These are phyloP conservation scores for Arabis hirsuta DNA, from an alignment of 345 rosid genomes.

Conservation along the genomic window DNA sequence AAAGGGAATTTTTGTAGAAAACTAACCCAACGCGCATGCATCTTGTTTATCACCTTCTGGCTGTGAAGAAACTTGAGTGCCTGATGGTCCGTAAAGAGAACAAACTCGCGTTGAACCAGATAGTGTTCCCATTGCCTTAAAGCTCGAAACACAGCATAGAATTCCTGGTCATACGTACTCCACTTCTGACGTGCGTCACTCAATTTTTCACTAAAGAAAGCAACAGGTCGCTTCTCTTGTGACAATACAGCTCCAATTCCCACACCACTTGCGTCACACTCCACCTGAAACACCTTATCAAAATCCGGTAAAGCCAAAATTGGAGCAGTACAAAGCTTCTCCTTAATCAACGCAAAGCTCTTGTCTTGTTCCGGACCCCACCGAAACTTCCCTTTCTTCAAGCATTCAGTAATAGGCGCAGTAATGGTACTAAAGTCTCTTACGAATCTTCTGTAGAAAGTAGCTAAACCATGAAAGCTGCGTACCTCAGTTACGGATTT, in stretches of 20 bases:
- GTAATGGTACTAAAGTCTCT: constrained; percentile 12
- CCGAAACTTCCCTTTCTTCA: constrained; percentile 16
- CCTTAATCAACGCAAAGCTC: not conserved
- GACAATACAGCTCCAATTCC: not conserved
- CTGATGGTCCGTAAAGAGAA: not conserved
- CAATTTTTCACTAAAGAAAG: no score
- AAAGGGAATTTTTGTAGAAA: constrained; percentile 3
- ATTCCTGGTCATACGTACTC: no score
- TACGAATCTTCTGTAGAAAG: not conserved
- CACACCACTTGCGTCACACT: not conserved
- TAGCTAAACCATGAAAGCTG: no score
- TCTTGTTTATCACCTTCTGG: not conserved
- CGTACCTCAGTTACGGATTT: no score
- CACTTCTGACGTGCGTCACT: no score
- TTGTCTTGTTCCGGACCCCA: not conserved
- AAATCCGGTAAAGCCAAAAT: not conserved
- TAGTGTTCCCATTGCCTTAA: no score
- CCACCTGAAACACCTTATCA: constrained; percentile 13
- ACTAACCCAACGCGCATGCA: constrained; percentile 20
- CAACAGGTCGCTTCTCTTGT: not conserved
- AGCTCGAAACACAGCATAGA: no score
- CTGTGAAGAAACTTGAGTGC: not conserved
- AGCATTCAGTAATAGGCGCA: not conserved
- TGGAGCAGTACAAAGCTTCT: not conserved
- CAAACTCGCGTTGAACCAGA: no score